These are phyloP conservation scores for Arthrinium puccinioides DNA, from an alignment of 2,329 filamentous ascomycete genomes.

Conservation along the genomic window DNA sequence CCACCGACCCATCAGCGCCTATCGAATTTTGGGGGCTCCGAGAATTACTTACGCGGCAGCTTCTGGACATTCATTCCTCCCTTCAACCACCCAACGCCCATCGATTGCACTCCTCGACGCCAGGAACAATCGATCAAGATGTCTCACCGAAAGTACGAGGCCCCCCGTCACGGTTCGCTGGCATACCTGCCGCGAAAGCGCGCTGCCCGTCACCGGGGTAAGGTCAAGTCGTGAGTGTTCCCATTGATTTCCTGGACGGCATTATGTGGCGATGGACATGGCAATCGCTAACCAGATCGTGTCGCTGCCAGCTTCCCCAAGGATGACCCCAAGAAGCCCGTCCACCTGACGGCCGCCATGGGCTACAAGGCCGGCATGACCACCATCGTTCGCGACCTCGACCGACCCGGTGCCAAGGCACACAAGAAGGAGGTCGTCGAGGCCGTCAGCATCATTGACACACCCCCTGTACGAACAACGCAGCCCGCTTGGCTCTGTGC, in stretches of 20 bases:
- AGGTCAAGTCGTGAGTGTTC: slow-evolving; percentile 87
- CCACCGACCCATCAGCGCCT: not conserved
- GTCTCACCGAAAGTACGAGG: slow-evolving; percentile 60
- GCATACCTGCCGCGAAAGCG: slow-evolving; percentile 86
- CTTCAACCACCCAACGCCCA: slow-evolving; percentile 18
- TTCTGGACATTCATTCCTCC: too few relatives aligned
- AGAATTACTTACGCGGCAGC: too few relatives aligned
- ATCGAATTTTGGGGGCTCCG: too few relatives aligned
- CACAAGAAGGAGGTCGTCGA: slow-evolving; percentile 98
- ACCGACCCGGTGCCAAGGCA: slow-evolving; percentile 97
- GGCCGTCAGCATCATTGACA: slow-evolving; percentile 82
- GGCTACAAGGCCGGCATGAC: slow-evolving; percentile 99
- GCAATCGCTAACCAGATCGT: not conserved
- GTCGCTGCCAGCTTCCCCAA: slow-evolving; percentile 76
- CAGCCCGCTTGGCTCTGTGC: slow-evolving; percentile 71
- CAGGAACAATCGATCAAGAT: slow-evolving; percentile 26
- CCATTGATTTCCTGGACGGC: slow-evolving; percentile 6
- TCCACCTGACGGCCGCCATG: slow-evolving; percentile 96
- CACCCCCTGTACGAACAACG: slow-evolving; percentile 89
- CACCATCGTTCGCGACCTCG: slow-evolving; percentile 97
- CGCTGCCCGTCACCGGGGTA: slow-evolving; percentile 87
- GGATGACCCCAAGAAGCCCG: slow-evolving; percentile 99
- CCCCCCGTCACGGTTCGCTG: slow-evolving; percentile 91
- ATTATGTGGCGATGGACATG: not conserved
- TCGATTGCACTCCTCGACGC: slow-evolving; percentile 22